phyloP scores from a whole-genome alignment of 176 grass and related monocot species.

The Tuctoria greenei region DNA sequence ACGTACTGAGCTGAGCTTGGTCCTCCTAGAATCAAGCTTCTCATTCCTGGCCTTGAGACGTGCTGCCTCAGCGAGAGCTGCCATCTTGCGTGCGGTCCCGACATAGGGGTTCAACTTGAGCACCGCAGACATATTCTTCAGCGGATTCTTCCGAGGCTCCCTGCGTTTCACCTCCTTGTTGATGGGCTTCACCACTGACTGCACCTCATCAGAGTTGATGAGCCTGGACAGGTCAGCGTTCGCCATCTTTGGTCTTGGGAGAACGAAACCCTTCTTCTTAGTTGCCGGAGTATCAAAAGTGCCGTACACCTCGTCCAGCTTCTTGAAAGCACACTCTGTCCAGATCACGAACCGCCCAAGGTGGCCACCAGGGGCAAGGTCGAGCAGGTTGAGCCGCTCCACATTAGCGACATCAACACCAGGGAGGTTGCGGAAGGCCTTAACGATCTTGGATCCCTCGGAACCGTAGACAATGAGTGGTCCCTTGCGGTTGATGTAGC shows the following conservation, averaged over 20 bases:
- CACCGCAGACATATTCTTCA: conserved; percentile 71
- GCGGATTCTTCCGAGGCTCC: conserved; percentile 69
- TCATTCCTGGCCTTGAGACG: conserved; percentile 74
- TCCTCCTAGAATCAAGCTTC: conserved; percentile 73
- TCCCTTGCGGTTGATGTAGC: conserved; percentile 81
- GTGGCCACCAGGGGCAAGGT: conserved; percentile 83
- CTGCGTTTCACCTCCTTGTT: conserved; percentile 78
- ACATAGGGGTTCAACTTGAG: conserved; percentile 81
- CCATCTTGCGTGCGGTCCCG: conserved; percentile 75
- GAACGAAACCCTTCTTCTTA: conserved; percentile 90
- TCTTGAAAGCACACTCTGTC: conserved; percentile 89
- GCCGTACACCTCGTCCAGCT: conserved; percentile 74
- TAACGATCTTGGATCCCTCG: conserved; percentile 85
- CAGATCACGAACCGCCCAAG: conserved; percentile 85
- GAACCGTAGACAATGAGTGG: conserved; percentile 78
- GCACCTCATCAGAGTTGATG: conserved; percentile 91
- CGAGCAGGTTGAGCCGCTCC: conserved; percentile 81
- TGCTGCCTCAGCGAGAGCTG: conserved; percentile 63
- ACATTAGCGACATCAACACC: conserved; percentile 81
- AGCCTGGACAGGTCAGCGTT: conserved; percentile 74
- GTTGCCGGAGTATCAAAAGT: conserved; percentile 51
- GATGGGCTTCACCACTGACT: conserved; percentile 76
- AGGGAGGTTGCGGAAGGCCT: conserved; percentile 87
- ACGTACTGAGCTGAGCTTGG: conserved; percentile 50
- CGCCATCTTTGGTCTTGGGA: conserved; percentile 77